Conservation (phyloP, 805 yeast genomes). For the Clavispora carvajalis region DNA sequence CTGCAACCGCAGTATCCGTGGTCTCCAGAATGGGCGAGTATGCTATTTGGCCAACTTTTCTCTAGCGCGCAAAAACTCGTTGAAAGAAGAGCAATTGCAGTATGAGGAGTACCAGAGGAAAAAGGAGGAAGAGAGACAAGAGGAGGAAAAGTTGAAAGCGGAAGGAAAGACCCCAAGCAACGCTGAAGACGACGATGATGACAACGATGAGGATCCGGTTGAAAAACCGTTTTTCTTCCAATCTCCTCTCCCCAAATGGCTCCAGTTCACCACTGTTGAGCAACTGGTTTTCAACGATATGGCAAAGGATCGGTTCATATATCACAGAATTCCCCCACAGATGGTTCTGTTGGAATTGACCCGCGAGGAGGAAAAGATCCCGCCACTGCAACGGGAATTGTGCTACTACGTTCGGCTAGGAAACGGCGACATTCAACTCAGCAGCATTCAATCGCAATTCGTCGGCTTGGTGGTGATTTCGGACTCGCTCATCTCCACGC, state of each 20-base stretch:
- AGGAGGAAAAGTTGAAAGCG: no score
- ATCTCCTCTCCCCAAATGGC: conserved; percentile 30
- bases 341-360: conserved; percentile 25
- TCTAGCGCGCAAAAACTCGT: conserved; percentile 29
- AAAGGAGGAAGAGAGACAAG: conserved; percentile 2
- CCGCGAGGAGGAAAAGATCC: conserved; percentile 19
- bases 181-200: conserved; percentile 22
- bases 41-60: conserved; percentile 32
- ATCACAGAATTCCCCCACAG: conserved; percentile 29
- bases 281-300: conserved; percentile 3
- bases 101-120: conserved; percentile 19
- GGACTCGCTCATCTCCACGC: conserved; percentile 50
- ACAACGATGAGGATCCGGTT: conserved; percentile 20
- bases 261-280: conserved; percentile 9
- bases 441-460: conserved; percentile 30
- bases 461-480: conserved; percentile 56
- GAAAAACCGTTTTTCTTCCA: conserved; percentile 30
- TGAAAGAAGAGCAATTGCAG: conserved; percentile 13
- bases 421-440: conserved; percentile 16
- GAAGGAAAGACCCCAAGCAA: conserved; percentile 7
- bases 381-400: conserved; percentile 21
- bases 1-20: conserved; percentile 29
- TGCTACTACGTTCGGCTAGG: conserved; percentile 23
- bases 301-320: conserved; percentile 10
- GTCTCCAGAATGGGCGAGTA: conserved; percentile 24